Evolutionary conservation across 1,139 yeast genomes (phyloP).

Genomic region (Nakaseomyces sp.): DNA sequence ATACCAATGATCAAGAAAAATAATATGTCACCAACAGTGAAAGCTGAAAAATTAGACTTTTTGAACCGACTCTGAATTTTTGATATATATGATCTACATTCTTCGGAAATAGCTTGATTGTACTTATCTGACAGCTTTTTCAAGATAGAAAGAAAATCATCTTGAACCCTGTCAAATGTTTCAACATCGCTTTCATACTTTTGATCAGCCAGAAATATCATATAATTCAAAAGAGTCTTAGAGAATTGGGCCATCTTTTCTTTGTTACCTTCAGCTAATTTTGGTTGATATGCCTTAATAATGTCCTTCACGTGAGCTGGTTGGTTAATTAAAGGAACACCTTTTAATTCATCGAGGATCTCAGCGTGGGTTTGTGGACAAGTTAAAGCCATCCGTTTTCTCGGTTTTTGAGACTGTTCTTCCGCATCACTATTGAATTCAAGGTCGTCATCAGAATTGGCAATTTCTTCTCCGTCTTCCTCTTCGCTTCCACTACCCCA

Average conservation of each 20-base stretch:
- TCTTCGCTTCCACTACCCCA: constrained; percentile 47
- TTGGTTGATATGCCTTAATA: constrained; percentile 60
- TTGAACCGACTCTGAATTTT: constrained; percentile 44
- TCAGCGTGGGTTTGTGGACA: constrained; percentile 58
- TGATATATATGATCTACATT: constrained; percentile 40
- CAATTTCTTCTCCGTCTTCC: constrained; percentile 29
- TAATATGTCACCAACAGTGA: constrained; percentile 44
- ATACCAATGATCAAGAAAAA: constrained; percentile 64
- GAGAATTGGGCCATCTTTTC: constrained; percentile 61
- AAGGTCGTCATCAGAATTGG: constrained; percentile 30
- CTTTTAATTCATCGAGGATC: constrained; percentile 36
- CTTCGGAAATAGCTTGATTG: constrained; percentile 53
- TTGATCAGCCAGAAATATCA: constrained; percentile 43
- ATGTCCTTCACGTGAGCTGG: constrained; percentile 46
- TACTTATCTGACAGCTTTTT: constrained; percentile 58
- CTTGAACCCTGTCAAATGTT: constrained; percentile 33
- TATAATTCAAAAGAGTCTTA: constrained; percentile 54
- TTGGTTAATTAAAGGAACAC: constrained; percentile 38
- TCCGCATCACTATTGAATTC: constrained; percentile 22
- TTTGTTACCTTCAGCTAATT: constrained; percentile 73
- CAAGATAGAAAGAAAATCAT: constrained; percentile 43
- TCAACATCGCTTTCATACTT: constrained; percentile 24
- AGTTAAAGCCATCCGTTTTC: constrained; percentile 17
- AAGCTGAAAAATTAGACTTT: constrained; percentile 15
- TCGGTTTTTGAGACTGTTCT: constrained; percentile 1